Conservation (phyloP, 2,329 filamentous ascomycete genomes). For the Colletotrichum abscissum region DNA sequence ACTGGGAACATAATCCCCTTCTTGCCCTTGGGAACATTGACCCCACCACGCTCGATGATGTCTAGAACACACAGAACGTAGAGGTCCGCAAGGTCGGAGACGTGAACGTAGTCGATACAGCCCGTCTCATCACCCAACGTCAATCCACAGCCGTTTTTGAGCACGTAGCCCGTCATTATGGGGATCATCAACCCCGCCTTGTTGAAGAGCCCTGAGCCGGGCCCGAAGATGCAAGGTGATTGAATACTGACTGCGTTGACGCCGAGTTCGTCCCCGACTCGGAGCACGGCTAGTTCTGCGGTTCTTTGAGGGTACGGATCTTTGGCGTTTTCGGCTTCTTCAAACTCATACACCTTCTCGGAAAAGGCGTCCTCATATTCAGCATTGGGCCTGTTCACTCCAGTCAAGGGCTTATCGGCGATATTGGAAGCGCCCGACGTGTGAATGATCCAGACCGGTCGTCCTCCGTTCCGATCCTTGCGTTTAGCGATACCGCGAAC, state of each 20-base stretch:
- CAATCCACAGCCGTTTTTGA: constrained; percentile 35
- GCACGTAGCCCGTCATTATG: constrained; percentile 37
- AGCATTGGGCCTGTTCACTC: constrained; percentile 15
- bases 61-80: constrained; percentile 33
- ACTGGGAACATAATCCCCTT: constrained; percentile 29
- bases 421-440: constrained; percentile 37
- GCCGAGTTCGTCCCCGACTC: constrained; percentile 14
- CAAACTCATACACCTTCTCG: constrained; percentile 28
- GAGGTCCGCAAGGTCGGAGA: constrained; percentile 37
- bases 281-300: constrained; percentile 35
- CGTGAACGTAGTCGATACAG: constrained; percentile 36
- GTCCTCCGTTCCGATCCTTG: constrained; percentile 16
- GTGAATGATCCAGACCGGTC: constrained; percentile 36
- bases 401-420: constrained; percentile 35
- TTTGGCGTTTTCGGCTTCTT: constrained; percentile 31
- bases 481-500: constrained; percentile 47
- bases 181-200: constrained; percentile 32
- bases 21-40: constrained; percentile 8
- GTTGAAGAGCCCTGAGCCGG: constrained; percentile 36
- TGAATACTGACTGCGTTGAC: constrained; percentile 35
- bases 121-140: constrained; percentile 33
- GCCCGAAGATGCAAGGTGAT: constrained; percentile 34
- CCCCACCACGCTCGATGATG: constrained; percentile 18
- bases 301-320: constrained; percentile 38
- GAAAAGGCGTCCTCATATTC: constrained; percentile 33